phyloP scores from a whole-genome alignment of 2,329 filamentous ascomycete species.

The Colletotrichum falcatum region DNA sequence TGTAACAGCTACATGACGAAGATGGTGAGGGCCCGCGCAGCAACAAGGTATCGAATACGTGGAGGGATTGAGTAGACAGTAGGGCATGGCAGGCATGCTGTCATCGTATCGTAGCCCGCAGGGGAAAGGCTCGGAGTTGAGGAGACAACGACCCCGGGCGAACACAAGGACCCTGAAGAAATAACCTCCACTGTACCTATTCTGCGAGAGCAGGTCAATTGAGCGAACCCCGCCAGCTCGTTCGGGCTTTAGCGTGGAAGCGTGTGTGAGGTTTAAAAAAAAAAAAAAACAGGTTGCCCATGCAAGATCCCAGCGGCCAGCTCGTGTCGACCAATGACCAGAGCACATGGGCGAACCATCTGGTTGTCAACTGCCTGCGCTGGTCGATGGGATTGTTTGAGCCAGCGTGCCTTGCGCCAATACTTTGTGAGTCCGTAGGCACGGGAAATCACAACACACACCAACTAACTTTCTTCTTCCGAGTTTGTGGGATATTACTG shows the following conservation, averaged over 20 bases:
- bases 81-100: slow-evolving; percentile 17
- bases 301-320: slow-evolving; percentile 32
- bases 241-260: slow-evolving; percentile 19
- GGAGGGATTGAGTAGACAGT: background rate
- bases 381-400: slow-evolving; percentile 12
- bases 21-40: background rate
- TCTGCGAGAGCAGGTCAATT: slow-evolving; percentile 23
- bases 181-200: slow-evolving; percentile 27
- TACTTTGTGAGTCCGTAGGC: slow-evolving; percentile 28
- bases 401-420: slow-evolving; percentile 36
- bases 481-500: slow-evolving; percentile 24
- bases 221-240: slow-evolving; percentile 34
- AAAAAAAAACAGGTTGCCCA: slow-evolving; percentile 30
- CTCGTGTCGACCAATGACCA: slow-evolving; percentile 55
- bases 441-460: slow-evolving; percentile 28
- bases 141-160: slow-evolving; percentile 4
- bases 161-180: slow-evolving; percentile 31
- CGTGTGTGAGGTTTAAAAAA: slow-evolving; percentile 30
- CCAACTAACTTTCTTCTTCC: slow-evolving; percentile 21
- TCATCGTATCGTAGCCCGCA: slow-evolving; percentile 22
- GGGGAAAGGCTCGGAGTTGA: slow-evolving; percentile 10
- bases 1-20: slow-evolving; percentile 24
- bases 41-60: slow-evolving; percentile 25
- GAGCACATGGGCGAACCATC: slow-evolving; percentile 53
- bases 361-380: slow-evolving; percentile 26